These are phyloP conservation scores for Limnanthes douglasii DNA, from an alignment of 345 rosid genomes.

Conservation along the genomic window DNA sequence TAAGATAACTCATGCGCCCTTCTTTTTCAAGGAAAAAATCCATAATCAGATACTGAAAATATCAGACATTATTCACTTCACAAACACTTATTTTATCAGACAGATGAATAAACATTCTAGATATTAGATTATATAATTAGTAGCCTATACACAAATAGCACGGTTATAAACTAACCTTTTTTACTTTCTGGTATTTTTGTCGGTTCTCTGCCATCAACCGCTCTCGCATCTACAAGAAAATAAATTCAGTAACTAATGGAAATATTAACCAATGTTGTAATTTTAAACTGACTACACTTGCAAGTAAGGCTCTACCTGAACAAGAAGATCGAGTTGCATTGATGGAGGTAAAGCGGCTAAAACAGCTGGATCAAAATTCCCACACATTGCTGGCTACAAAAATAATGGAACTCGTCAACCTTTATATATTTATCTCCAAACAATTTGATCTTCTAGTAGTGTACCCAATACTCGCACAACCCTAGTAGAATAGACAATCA, in stretches of 20 bases:
- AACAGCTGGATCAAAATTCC: slow-evolving; percentile 69
- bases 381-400: slow-evolving; percentile 32
- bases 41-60: no score
- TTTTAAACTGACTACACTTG: slow-evolving; percentile 8
- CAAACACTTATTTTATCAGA: background rate
- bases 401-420: background rate
- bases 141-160: background rate
- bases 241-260: slow-evolving; percentile 4
- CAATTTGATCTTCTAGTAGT: no score
- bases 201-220: slow-evolving; percentile 91
- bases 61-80: slow-evolving; percentile 6
- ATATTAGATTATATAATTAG: background rate
- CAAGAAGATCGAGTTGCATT: slow-evolving; percentile 85
- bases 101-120: slow-evolving; percentile 3
- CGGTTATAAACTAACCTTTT: slow-evolving; percentile 43
- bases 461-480: no score
- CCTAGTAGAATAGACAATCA: no score
- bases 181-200: slow-evolving; percentile 87
- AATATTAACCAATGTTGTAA: slow-evolving; percentile 6
- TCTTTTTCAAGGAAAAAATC: no score
- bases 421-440: background rate
- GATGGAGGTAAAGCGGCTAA: slow-evolving; percentile 88
- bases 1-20: no score
- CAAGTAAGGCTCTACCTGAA: no score
- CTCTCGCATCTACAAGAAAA: slow-evolving; percentile 71